These are phyloP conservation scores for Calendula officinalis DNA, from an alignment of 129 eudicot genomes.

Conservation along the genomic window DNA sequence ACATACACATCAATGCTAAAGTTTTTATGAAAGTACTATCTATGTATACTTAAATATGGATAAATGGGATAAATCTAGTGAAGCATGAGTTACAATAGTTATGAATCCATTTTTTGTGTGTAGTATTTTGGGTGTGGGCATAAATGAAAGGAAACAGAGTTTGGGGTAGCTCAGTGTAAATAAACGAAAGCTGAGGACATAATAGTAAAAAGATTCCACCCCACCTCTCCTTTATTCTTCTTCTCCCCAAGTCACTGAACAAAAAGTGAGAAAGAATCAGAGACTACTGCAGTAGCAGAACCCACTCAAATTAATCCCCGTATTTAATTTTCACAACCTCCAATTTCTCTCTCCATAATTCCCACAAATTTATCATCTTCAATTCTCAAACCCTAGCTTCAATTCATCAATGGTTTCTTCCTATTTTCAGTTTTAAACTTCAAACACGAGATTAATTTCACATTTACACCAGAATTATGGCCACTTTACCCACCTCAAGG, in stretches of 20 bases:
- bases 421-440: constrained; percentile 19
- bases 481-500: constrained; percentile 33
- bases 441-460: constrained; percentile 12
- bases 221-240: constrained; percentile 23
- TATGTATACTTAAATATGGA: no score
- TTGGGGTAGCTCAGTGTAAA: constrained; percentile 6
- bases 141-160: no score
- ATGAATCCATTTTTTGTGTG: no score
- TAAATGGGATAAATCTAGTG: no score
- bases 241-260: constrained; percentile 59
- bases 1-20: no score
- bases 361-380: not conserved
- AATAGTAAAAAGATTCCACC: constrained; percentile 6
- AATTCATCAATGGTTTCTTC: constrained; percentile 28
- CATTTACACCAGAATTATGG: constrained; percentile 34
- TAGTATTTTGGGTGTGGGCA: no score
- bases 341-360: constrained; percentile 23
- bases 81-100: no score
- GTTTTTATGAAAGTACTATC: no score
- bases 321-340: constrained; percentile 67
- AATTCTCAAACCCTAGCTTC: constrained; percentile 33
- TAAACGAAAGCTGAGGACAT: constrained; percentile 21
- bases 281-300: constrained; percentile 35
- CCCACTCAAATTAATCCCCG: constrained; percentile 39
- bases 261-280: constrained; percentile 41